phyloP scores from a whole-genome alignment of 768 basidiomycete species.

The Boletus edulis region DNA sequence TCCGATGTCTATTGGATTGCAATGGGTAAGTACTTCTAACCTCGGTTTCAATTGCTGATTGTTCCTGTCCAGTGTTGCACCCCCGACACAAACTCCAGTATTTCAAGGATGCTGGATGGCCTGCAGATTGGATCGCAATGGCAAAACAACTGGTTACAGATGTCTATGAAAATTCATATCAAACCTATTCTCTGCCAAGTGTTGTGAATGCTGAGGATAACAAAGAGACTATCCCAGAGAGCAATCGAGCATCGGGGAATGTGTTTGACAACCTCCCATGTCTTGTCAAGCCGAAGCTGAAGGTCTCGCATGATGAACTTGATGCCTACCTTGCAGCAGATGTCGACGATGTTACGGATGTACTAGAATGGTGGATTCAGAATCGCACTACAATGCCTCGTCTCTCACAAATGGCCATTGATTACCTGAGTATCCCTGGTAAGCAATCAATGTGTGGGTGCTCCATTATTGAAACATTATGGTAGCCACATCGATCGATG shows the following conservation, averaged over 20 bases:
- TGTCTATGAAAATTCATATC: too few relatives aligned
- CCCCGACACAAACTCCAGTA: background rate
- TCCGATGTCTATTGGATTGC: background rate
- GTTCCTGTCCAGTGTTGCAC: background rate
- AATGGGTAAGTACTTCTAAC: background rate
- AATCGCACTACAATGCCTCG: background rate
- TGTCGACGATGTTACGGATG: background rate
- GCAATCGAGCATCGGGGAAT: background rate
- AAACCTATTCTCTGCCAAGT: too few relatives aligned
- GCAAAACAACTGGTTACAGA: too few relatives aligned
- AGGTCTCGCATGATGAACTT: background rate
- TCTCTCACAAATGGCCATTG: background rate
- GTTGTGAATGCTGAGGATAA: too few relatives aligned
- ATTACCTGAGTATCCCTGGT: too few relatives aligned
- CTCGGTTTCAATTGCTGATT: too few relatives aligned
- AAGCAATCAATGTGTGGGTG: too few relatives aligned
- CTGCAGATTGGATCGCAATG: too few relatives aligned
- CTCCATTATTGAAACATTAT: background rate
- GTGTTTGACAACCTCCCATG: background rate
- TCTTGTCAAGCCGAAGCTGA: background rate
- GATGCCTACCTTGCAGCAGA: background rate
- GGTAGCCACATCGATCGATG: conserved; percentile 33
- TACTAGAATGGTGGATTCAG: background rate
- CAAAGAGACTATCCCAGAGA: too few relatives aligned
- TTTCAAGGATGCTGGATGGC: background rate